Evolutionary conservation across 1,284 basidiomycete species (phyloP).

Genomic region (Sanghuangporus weigelae): DNA sequence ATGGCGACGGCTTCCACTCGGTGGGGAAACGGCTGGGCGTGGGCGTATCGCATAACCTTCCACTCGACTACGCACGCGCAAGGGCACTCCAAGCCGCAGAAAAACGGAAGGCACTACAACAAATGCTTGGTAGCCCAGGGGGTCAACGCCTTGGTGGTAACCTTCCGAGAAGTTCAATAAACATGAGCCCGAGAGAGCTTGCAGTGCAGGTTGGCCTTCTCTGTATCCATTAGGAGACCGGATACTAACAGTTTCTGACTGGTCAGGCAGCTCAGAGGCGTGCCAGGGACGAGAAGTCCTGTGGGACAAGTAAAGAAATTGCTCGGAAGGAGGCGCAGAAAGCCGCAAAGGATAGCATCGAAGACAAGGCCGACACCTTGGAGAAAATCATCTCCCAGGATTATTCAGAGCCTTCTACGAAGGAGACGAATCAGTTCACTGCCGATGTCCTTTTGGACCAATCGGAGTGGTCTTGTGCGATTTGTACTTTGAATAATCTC

Average conservation of each 20-base stretch:
- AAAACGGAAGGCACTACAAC: slow-evolving; percentile 47
- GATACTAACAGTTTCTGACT: not conserved
- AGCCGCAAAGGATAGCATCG: slow-evolving; percentile 62
- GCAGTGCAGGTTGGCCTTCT: slow-evolving; percentile 62
- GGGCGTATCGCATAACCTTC: slow-evolving; percentile 56
- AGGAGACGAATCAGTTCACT: not conserved
- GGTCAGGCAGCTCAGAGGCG: slow-evolving; percentile 79
- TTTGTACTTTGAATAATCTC: slow-evolving; percentile 4
- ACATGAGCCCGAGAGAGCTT: slow-evolving; percentile 62
- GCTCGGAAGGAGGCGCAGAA: slow-evolving; percentile 65
- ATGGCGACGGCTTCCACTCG: slow-evolving; percentile 79
- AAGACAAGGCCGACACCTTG: slow-evolving; percentile 36
- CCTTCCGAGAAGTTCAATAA: slow-evolving; percentile 24
- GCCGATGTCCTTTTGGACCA: not conserved
- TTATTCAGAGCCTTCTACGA: not conserved
- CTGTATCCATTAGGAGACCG: not conserved
- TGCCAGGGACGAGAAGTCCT: slow-evolving; percentile 63
- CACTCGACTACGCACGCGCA: slow-evolving; percentile 54
- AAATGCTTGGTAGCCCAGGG: slow-evolving; percentile 50
- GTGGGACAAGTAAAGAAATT: slow-evolving; percentile 49
- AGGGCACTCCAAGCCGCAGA: slow-evolving; percentile 77
- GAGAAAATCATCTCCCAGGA: not conserved
- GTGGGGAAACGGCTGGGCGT: slow-evolving; percentile 61
- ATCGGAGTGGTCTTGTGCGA: slow-evolving; percentile 7
- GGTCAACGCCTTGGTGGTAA: slow-evolving; percentile 43